Conservation (phyloP, 1,284 basidiomycete genomes). For the Pseudozyma thailandica region DNA sequence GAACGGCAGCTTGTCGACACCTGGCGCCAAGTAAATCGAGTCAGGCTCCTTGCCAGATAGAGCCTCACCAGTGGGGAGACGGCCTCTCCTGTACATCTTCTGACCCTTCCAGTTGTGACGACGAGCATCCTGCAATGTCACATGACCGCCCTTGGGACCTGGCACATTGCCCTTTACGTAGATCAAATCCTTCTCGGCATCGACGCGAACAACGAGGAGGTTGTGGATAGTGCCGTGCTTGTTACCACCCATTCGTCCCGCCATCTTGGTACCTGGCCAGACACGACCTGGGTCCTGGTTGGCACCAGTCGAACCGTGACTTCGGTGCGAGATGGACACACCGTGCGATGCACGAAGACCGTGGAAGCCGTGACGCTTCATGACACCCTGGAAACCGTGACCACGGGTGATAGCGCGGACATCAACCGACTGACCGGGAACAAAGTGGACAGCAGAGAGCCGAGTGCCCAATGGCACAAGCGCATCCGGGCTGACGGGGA, state of each 20-base stretch:
- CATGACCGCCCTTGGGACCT: conserved; percentile 71
- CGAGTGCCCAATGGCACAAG: conserved; percentile 88
- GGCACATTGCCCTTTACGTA: conserved; percentile 78
- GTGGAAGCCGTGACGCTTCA: conserved; percentile 96
- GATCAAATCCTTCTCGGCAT: conserved; percentile 84
- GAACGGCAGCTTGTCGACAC: conserved; percentile 86
- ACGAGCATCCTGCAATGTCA: conserved; percentile 66
- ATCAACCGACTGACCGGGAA: conserved; percentile 96
- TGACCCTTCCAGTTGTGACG: conserved; percentile 63
- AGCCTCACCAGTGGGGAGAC: conserved; percentile 71
- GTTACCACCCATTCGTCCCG: conserved; percentile 86
- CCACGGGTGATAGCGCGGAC: conserved; percentile 92
- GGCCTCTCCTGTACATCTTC: conserved; percentile 58
- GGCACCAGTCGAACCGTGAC: conserved; percentile 90
- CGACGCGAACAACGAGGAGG: conserved; percentile 86
- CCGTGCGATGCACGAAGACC: conserved; percentile 94
- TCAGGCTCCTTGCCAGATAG: conserved; percentile 76
- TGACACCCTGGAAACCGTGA: conserved; percentile 95
- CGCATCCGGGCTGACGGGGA: conserved; percentile 86
- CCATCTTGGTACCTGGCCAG: conserved; percentile 98
- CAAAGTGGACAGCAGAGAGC: conserved; percentile 91
- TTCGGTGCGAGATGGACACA: conserved; percentile 93
- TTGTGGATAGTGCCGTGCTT: conserved; percentile 74
- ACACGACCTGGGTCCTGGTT: conserved; percentile 89
- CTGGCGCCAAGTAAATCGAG: conserved; percentile 83